Evolutionary conservation across 768 basidiomycete genomes (phyloP).

Genomic region (Hypholoma sublateritium): DNA sequence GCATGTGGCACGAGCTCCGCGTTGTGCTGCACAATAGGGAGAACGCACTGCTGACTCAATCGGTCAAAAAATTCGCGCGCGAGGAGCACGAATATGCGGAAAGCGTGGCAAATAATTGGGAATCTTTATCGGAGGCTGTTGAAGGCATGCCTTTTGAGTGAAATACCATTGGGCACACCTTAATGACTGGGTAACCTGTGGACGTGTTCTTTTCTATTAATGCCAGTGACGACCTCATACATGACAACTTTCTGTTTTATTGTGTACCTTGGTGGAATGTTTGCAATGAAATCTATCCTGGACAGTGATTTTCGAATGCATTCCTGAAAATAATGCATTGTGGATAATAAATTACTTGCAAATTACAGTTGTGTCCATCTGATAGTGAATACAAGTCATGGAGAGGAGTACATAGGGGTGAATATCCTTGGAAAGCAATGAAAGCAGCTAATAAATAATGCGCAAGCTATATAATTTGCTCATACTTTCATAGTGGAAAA

Average conservation of each 20-base stretch:
- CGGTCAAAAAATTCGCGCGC: slow-evolving; percentile 69
- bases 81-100: slow-evolving; percentile 74
- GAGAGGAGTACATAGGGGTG: not conserved
- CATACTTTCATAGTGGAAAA: slow-evolving; percentile 82
- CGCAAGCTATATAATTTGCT: slow-evolving; percentile 3
- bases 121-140: slow-evolving; percentile 64
- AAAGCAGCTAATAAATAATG: slow-evolving; percentile 5
- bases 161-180: slow-evolving; percentile 11
- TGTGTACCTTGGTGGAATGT: slow-evolving; percentile 4
- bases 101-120: slow-evolving; percentile 70
- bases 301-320: not conserved
- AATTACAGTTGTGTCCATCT: not conserved
- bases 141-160: slow-evolving; percentile 87
- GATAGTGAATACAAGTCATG: not conserved
- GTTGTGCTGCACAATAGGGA: slow-evolving; percentile 91
- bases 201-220: not conserved
- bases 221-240: slow-evolving; percentile 12
- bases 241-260: slow-evolving; percentile 1
- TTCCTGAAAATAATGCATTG: too few species aligned
- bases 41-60: slow-evolving; percentile 74
- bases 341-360: too few species aligned
- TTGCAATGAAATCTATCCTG: slow-evolving; percentile 1
- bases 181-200: not conserved
- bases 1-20: slow-evolving; percentile 96
- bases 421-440: not conserved